phyloP scores from a whole-genome alignment of 2,329 filamentous ascomycete species.

The Xylaria digitata region DNA sequence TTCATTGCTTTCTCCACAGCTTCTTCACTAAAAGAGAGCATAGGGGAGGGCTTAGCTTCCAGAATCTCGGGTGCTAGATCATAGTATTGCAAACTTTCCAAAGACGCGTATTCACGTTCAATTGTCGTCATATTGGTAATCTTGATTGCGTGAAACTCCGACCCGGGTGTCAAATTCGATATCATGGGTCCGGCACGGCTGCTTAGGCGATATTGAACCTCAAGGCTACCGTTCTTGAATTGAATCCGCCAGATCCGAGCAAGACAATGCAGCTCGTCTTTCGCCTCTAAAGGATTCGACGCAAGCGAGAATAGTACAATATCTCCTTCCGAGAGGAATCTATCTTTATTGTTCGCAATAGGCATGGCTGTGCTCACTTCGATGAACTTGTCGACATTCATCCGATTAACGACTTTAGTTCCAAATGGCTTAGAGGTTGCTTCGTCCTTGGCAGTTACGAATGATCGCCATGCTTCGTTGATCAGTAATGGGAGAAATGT shows the following conservation, averaged over 20 bases:
- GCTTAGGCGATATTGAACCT: constrained; percentile 87
- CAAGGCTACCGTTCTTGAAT: constrained; percentile 82
- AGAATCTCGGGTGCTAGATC: constrained; percentile 94
- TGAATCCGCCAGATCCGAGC: constrained; percentile 84
- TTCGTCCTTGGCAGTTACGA: constrained; percentile 91
- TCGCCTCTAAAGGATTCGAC: constrained; percentile 74
- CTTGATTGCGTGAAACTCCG: constrained; percentile 79
- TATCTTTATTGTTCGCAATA: constrained; percentile 74
- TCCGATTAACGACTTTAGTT: constrained; percentile 86
- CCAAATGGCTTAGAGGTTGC: constrained; percentile 82
- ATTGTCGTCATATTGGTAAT: constrained; percentile 94
- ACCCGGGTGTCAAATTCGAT: constrained; percentile 73
- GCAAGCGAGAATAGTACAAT: constrained; percentile 86
- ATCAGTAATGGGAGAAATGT: constrained; percentile 92
- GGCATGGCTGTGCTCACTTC: constrained; percentile 90
- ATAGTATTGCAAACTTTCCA: constrained; percentile 93
- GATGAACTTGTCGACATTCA: constrained; percentile 91
- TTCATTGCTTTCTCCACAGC: constrained; percentile 75
- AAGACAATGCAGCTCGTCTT: constrained; percentile 80
- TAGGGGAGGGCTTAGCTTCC: constrained; percentile 87
- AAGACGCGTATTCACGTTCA: constrained; percentile 92
- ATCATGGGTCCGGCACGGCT: constrained; percentile 71
- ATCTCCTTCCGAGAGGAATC: constrained; percentile 83
- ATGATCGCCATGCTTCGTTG: constrained; percentile 94
- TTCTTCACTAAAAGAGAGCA: constrained; percentile 82